Conservation (phyloP, 495 filamentous ascomycete genomes). For the Podospora anserina region DNA sequence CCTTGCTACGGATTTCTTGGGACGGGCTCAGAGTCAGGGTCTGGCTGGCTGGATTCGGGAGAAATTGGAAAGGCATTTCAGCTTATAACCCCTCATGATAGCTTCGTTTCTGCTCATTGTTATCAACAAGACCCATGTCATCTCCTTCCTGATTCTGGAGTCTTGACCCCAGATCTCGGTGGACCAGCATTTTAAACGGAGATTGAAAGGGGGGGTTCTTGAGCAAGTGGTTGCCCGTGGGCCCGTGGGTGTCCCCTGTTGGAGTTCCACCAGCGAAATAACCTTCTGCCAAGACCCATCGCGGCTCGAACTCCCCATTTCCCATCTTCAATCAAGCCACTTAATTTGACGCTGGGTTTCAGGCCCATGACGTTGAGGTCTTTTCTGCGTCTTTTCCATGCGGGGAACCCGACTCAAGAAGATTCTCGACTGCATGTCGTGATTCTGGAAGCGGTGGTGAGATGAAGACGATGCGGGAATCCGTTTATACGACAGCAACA, state of each 20-base stretch:
- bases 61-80: not conserved
- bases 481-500: constrained; percentile 4
- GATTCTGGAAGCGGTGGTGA: constrained; percentile 9
- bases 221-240: constrained; percentile 10
- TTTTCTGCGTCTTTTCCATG: not conserved
- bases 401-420: not conserved
- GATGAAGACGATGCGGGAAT: not conserved
- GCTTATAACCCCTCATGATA: constrained; percentile 8
- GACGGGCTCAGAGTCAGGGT: not conserved
- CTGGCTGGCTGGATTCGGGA: not conserved
- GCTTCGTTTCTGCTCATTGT: not conserved
- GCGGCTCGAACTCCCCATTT: not conserved
- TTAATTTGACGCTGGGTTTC: constrained; percentile 17
- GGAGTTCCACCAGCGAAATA: constrained; percentile 18
- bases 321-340: not conserved
- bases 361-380: constrained; percentile 2
- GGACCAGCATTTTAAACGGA: constrained; percentile 17
- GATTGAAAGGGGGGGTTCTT: constrained; percentile 16
- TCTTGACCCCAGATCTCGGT: constrained; percentile 14
- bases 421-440: not conserved
- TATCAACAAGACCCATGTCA: not conserved
- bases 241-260: constrained; percentile 9
- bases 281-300: constrained; percentile 18
- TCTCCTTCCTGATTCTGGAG: not conserved
- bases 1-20: not conserved